A percentile compares a stretch with the other conserved stretches of the same genome.
phyloP scores from a whole-genome alignment of 2,329 filamentous ascomycete genomes.

The Scedosporium boydii region DNA sequence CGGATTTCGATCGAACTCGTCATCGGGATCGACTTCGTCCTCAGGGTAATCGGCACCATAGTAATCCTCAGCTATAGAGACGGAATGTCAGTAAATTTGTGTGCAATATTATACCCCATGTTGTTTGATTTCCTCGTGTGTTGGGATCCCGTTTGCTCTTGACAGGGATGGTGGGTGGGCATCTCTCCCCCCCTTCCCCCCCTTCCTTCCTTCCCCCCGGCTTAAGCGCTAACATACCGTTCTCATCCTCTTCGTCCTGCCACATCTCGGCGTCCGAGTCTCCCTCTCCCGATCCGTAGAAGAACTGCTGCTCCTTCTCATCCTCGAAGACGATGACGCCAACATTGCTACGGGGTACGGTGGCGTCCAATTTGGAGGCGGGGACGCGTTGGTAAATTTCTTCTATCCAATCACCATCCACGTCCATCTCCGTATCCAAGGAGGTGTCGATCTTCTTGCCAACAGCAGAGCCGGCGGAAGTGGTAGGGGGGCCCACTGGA shows the following conservation, averaged over 20 bases:
- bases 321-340: constrained; percentile 48
- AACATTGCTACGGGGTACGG: constrained; percentile 39
- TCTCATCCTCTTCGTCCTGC: constrained; percentile 56
- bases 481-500: constrained; percentile 7
- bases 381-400: constrained; percentile 57
- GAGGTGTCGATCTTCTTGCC: constrained; percentile 30
- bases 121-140: not conserved
- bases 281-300: constrained; percentile 50
- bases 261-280: constrained; percentile 50
- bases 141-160: not conserved
- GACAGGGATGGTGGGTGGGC: not conserved
- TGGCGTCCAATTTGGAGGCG: constrained; percentile 35
- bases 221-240: constrained; percentile 33
- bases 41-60: constrained; percentile 75
- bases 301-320: constrained; percentile 49
- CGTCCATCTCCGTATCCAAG: constrained; percentile 28
- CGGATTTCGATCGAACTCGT: constrained; percentile 26
- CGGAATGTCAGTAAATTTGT: constrained; percentile 5
- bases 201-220: too few relatives aligned
- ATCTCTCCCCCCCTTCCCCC: not conserved
- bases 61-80: constrained; percentile 58
- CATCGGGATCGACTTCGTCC: constrained; percentile 56
- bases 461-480: constrained; percentile 19
- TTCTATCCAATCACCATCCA: constrained; percentile 51
- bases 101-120: not conserved